A percentile compares a stretch with the other conserved stretches of the same genome.
phyloP scores from a whole-genome alignment of 2,329 filamentous ascomycete genomes.

The Alternaria consortialis region DNA sequence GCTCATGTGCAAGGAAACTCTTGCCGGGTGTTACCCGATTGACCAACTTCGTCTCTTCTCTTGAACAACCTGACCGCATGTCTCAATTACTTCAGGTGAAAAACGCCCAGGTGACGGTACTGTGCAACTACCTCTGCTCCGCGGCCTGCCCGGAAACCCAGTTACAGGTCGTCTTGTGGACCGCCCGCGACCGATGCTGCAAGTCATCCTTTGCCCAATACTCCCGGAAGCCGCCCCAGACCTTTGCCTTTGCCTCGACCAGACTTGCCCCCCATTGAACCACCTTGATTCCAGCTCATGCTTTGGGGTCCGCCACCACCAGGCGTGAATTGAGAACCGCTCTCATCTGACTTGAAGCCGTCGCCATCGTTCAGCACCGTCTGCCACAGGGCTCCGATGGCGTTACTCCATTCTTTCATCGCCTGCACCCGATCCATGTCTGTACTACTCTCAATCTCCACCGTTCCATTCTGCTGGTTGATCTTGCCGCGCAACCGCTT shows the following conservation, averaged over 20 bases:
- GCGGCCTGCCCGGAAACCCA: slow-evolving; percentile 40
- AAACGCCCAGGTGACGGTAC: slow-evolving; percentile 44
- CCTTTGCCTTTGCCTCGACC: slow-evolving; percentile 51
- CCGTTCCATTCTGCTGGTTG: slow-evolving; percentile 84
- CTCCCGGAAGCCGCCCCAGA: slow-evolving; percentile 47
- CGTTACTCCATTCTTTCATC: slow-evolving; percentile 74
- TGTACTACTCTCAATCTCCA: slow-evolving; percentile 78
- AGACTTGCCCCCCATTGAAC: slow-evolving; percentile 40
- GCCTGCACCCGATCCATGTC: slow-evolving; percentile 79
- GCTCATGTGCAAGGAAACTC: slow-evolving; percentile 38
- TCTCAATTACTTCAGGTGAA: slow-evolving; percentile 46
- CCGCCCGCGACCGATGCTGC: slow-evolving; percentile 43
- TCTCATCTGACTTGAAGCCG: slow-evolving; percentile 67
- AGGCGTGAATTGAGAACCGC: slow-evolving; percentile 48
- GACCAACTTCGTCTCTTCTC: slow-evolving; percentile 35
- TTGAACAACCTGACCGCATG: slow-evolving; percentile 41
- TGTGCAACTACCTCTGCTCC: slow-evolving; percentile 42
- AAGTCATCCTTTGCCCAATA: slow-evolving; percentile 53
- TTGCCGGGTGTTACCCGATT: slow-evolving; percentile 42
- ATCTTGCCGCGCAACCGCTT: slow-evolving; percentile 87
- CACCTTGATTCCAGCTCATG: slow-evolving; percentile 40
- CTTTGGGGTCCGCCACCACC: slow-evolving; percentile 38
- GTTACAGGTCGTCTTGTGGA: slow-evolving; percentile 45
- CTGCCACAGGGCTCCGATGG: slow-evolving; percentile 73
- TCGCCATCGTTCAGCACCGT: slow-evolving; percentile 81